Base-by-base conservation (phyloP, 2,329 filamentous ascomycete species). In the Claviceps digitariae region DNA sequence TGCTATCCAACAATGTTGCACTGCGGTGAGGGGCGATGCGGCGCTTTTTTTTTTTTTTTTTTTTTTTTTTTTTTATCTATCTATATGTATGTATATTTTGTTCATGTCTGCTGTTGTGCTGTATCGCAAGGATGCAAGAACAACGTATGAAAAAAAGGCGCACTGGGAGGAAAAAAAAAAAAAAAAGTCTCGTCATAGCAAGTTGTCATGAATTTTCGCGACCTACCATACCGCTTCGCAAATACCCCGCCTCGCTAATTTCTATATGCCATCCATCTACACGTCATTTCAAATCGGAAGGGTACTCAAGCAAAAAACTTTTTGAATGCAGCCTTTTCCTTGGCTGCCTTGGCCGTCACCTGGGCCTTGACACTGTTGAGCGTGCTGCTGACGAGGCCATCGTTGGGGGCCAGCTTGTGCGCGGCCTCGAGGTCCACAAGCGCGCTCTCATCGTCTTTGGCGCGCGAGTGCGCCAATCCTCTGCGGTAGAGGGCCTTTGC, bases 281-380 rank as follows among this genome's bases (percentile, higher is more conserved):
- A 29, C 25, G 20, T 36, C 12, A 31, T 7, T n/a, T n/a, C n/a
- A n/a, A n/a, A n/a, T n/a, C n/a, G n/a, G n/a, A n/a, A n/a, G n/a
- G n/a, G n/a, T n/a, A n/a, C 47, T 56, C 52, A 83, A 43, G 74
- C 68, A 66, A 97, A 97, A 71, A 94, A 93, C 74, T 95, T 97
- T 74, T 86, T 87, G 67, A 91, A 95, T 6, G 84, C 86, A 61
- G 87, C 88, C 79, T 90, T 94, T 75, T 96, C 88, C 80, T 90
- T 95, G 67, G 86, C 86, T 57, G 82, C 77, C 57, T 85, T 79
- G 54, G 84, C 86, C 12, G 81, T 77, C 27, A 86, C 79, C 62
- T 77, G 81, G 73, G 84, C 84, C 79, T 90, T 95, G 51, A 93
- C 82, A n/a, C 76, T 71, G 20, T 79, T 77, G 52, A 94, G 76